Conservation (phyloP, 495 filamentous ascomycete genomes). For the Cetradonia linearis region DNA sequence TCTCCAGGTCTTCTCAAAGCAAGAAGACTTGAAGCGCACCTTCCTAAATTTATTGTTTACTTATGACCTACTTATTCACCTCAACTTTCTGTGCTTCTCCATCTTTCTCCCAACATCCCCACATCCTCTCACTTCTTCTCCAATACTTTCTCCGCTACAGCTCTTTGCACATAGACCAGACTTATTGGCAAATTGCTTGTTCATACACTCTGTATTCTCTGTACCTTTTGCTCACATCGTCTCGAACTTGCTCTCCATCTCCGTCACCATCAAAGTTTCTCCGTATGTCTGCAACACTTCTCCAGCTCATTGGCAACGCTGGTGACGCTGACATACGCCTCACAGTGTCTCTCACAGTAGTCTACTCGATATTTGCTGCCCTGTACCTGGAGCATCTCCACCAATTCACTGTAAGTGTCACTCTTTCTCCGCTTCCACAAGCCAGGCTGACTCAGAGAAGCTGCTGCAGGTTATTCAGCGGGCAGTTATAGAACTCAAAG, state of each 20-base stretch:
- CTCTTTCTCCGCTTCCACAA: background rate
- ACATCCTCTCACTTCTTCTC: constrained; percentile 29
- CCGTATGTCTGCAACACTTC: constrained; percentile 11
- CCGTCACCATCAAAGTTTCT: constrained; percentile 15
- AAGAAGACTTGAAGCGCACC: constrained; percentile 12
- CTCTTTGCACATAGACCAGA: constrained; percentile 39
- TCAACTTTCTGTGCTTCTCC: constrained; percentile 18
- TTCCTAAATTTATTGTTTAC: constrained; percentile 22
- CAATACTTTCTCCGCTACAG: constrained; percentile 36
- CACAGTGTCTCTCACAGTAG: constrained; percentile 17
- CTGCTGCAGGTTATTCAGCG: constrained; percentile 7
- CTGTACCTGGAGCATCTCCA: constrained; percentile 14
- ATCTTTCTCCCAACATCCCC: constrained; percentile 22
- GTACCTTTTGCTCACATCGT: constrained; percentile 36
- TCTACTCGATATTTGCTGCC: constrained; percentile 17
- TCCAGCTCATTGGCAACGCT: background rate
- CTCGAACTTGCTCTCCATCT: constrained; percentile 24
- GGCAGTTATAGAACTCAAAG: constrained; percentile 16
- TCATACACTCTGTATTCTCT: constrained; percentile 37
- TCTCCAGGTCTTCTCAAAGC: constrained; percentile 14
- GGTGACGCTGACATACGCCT: constrained; percentile 7
- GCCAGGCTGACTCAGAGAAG: constrained; percentile 8
- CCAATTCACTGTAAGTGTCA: constrained; percentile 8
- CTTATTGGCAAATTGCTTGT: constrained; percentile 45
- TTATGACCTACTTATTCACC: constrained; percentile 21